Percentiles rank a stretch among this genome's conserved stretches.
phyloP scores from a whole-genome alignment of 805 yeast genomes.

The Metschnikowia colocasiae region DNA sequence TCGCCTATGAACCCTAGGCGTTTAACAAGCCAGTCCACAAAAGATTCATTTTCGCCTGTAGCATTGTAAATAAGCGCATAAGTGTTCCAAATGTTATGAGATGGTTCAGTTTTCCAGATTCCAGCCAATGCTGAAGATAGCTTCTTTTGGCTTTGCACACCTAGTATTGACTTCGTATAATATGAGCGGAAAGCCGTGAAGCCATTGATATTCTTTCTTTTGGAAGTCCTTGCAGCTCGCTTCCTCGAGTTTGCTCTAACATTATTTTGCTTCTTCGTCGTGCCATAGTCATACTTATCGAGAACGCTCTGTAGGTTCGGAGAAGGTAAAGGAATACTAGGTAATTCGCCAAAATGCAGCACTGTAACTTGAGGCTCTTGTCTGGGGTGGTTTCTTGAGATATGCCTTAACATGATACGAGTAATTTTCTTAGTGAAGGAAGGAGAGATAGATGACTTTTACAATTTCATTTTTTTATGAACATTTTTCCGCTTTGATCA shows the following conservation, averaged over 20 bases:
- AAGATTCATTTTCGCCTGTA: slow-evolving; percentile 8
- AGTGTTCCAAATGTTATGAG: slow-evolving; percentile 6
- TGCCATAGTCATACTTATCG: background rate
- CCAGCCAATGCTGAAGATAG: slow-evolving; percentile 7
- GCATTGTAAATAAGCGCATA: slow-evolving; percentile 11
- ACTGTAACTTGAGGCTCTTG: slow-evolving; percentile 1
- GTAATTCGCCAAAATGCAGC: slow-evolving; percentile 2
- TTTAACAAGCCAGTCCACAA: slow-evolving; percentile 8
- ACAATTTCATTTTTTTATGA: background rate
- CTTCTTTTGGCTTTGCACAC: slow-evolving; percentile 5
- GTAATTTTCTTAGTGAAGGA: background rate
- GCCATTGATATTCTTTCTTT: slow-evolving; percentile 6
- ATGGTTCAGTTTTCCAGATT: slow-evolving; percentile 7
- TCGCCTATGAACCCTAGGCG: slow-evolving; percentile 1
- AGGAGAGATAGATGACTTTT: background rate
- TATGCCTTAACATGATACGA: background rate
- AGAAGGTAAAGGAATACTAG: slow-evolving; percentile 5
- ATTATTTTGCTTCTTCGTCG: background rate
- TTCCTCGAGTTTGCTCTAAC: background rate
- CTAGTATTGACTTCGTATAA: slow-evolving; percentile 7
- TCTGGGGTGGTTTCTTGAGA: background rate
- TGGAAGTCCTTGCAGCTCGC: background rate
- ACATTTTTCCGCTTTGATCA: background rate
- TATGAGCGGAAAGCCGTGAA: slow-evolving; percentile 10
- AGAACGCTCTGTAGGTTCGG: slow-evolving; percentile 2